Conservation (phyloP, 2,329 filamentous ascomycete genomes). For the Bipolaris sorokiniana region DNA sequence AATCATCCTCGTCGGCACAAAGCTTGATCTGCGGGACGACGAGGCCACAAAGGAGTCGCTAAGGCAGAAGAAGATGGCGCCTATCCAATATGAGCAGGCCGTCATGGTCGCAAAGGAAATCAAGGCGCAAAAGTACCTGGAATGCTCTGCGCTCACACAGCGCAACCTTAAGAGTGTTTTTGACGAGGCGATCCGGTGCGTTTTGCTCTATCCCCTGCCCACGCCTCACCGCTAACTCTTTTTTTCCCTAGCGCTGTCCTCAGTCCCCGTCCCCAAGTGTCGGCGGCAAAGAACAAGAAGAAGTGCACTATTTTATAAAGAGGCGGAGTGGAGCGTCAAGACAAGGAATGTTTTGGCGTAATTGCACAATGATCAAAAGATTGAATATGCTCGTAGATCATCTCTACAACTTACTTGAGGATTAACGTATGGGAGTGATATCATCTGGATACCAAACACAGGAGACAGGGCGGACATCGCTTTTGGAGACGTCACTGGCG, state of each 20-base stretch:
- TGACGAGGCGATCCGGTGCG: conserved; percentile 95
- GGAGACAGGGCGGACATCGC: conserved; percentile 7
- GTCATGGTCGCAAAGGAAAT: conserved; percentile 91
- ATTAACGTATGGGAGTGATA: conserved; percentile 8
- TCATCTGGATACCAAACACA: conserved; percentile 6
- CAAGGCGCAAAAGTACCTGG: conserved; percentile 93
- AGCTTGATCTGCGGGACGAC: conserved; percentile 94
- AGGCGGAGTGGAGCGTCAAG: not conserved
- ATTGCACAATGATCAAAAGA: conserved; percentile 23
- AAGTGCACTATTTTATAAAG: conserved; percentile 40
- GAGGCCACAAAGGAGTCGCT: conserved; percentile 79
- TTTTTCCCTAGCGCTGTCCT: conserved; percentile 45
- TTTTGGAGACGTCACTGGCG: conserved; percentile 7
- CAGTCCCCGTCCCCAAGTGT: conserved; percentile 46
- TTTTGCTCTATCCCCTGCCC: conserved; percentile 14
- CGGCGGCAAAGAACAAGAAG: conserved; percentile 35
- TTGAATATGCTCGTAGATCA: conserved; percentile 32
- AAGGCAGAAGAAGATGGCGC: conserved; percentile 91
- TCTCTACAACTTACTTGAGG: conserved; percentile 10
- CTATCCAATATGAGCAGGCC: conserved; percentile 94
- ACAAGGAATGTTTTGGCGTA: conserved; percentile 27
- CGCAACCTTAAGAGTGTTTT: conserved; percentile 98
- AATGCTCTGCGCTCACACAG: conserved; percentile 96
- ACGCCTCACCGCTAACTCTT: conserved; percentile 22
- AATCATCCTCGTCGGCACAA: conserved; percentile 96